phyloP scores from a whole-genome alignment of 2,329 filamentous ascomycete genomes.

The Neocatenulostroma microsporum region DNA sequence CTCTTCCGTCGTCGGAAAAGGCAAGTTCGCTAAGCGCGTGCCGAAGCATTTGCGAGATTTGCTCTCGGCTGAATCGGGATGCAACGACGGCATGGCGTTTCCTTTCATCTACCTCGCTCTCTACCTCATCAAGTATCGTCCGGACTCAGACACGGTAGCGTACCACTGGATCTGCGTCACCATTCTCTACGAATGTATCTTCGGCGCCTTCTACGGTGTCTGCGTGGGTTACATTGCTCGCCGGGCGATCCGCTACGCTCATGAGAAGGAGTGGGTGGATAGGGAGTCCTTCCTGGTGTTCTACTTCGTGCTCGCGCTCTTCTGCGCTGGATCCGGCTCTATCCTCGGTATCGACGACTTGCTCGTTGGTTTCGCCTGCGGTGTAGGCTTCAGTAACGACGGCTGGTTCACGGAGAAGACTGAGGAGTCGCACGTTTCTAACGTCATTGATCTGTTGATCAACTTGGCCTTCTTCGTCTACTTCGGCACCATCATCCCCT shows the following conservation, averaged over 20 bases:
- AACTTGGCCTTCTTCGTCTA: slow-evolving; percentile 99
- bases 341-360: slow-evolving; percentile 88
- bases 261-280: slow-evolving; percentile 79
- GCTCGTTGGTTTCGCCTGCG: slow-evolving; percentile 86
- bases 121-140: slow-evolving; percentile 78
- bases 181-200: slow-evolving; percentile 90
- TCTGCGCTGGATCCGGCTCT: slow-evolving; percentile 88
- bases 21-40: slow-evolving; percentile 95
- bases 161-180: slow-evolving; percentile 85
- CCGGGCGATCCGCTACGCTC: slow-evolving; percentile 81
- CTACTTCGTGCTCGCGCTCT: slow-evolving; percentile 93
- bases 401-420: slow-evolving; percentile 99
- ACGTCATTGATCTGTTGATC: slow-evolving; percentile 95
- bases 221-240: slow-evolving; percentile 80
- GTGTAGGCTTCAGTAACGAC: slow-evolving; percentile 98
- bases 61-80: slow-evolving; percentile 91
- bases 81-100: slow-evolving; percentile 99
- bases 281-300: slow-evolving; percentile 97
- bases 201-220: slow-evolving; percentile 85
- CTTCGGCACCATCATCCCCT: slow-evolving; percentile 93
- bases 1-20: slow-evolving; percentile 96
- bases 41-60: slow-evolving; percentile 95
- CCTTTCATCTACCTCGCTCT: slow-evolving; percentile 91
- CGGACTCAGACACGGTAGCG: slow-evolving; percentile 59
- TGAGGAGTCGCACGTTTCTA: slow-evolving; percentile 95